A percentile compares a stretch with the other conserved stretches of the same genome.
Evolutionary conservation across 805 yeast genomes (phyloP).

Genomic region (Nakazawaea holstii): DNA sequence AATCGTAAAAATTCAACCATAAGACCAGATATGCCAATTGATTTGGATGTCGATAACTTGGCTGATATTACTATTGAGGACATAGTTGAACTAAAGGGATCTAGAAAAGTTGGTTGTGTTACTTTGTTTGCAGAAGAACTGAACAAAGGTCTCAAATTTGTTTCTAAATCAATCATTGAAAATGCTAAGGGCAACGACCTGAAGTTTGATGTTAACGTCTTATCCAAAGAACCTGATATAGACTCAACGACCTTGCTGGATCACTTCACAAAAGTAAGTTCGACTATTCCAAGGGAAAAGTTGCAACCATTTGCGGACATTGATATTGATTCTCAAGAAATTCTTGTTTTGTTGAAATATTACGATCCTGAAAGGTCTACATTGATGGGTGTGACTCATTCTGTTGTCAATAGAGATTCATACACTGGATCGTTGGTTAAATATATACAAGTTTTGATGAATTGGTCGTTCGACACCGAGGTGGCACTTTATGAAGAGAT

Average conservation of each 20-base stretch:
- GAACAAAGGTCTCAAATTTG: constrained; percentile 30
- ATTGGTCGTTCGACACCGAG: constrained; percentile 27
- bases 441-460: constrained; percentile 35
- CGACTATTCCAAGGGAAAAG: constrained; percentile 7
- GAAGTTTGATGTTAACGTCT: constrained; percentile 1
- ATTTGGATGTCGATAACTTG: constrained; percentile 20
- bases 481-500: constrained; percentile 56
- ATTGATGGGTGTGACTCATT: constrained; percentile 63
- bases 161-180: constrained; percentile 20
- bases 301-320: constrained; percentile 16
- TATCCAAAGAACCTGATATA: constrained; percentile 13
- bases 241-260: constrained; percentile 14
- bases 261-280: neutral
- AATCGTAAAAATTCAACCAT: constrained; percentile 67
- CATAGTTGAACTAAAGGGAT: constrained; percentile 40
- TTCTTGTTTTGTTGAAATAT: constrained; percentile 50
- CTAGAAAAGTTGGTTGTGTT: constrained; percentile 39
- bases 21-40: constrained; percentile 49
- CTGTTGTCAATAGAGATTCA: constrained; percentile 44
- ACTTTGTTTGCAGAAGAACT: constrained; percentile 65
- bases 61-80: constrained; percentile 42
- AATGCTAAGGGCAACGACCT: neutral
- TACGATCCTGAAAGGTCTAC: constrained; percentile 54
- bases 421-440: constrained; percentile 34
- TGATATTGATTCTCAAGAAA: constrained; percentile 24